These are phyloP conservation scores for Cryptococcus jaspeensis DNA, from an alignment of 1,284 basidiomycete genomes.

Conservation along the genomic window DNA sequence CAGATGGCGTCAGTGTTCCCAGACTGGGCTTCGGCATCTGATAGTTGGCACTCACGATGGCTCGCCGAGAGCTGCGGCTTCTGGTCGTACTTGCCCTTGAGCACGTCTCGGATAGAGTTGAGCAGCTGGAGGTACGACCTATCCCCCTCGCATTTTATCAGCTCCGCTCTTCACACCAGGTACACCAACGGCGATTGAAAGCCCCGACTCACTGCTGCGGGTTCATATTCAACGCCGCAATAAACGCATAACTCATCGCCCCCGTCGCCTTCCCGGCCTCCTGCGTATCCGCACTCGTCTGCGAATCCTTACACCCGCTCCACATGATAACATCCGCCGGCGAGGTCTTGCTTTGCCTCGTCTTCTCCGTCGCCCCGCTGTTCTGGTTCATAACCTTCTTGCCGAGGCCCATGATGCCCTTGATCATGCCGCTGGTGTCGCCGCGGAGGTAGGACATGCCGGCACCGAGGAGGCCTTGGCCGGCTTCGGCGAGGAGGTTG, in stretches of 20 bases:
- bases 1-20: slow-evolving; percentile 1
- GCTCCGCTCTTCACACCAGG: too few relatives aligned
- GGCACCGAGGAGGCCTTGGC: slow-evolving; percentile 64
- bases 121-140: slow-evolving; percentile 69
- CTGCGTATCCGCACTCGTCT: slow-evolving; percentile 80
- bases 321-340: slow-evolving; percentile 69
- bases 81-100: slow-evolving; percentile 70
- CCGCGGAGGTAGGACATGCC: slow-evolving; percentile 54
- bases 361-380: slow-evolving; percentile 28
- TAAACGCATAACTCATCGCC: slow-evolving; percentile 73
- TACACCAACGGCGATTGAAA: too few relatives aligned
- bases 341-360: slow-evolving; percentile 61
- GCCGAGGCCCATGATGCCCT: slow-evolving; percentile 49
- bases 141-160: too few relatives aligned
- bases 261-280: slow-evolving; percentile 81
- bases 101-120: slow-evolving; percentile 60
- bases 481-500: slow-evolving; percentile 74
- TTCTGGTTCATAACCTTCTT: slow-evolving; percentile 35
- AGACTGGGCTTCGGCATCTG: background rate
- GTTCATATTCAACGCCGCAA: slow-evolving; percentile 62
- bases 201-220: slow-evolving; percentile 60
- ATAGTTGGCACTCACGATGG: slow-evolving; percentile 36
- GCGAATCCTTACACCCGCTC: slow-evolving; percentile 89
- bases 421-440: slow-evolving; percentile 71
- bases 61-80: slow-evolving; percentile 67